Percentiles rank a stretch among this genome's conserved stretches.
Evolutionary conservation across 352 stramenopile genomes (phyloP).

Genomic region (Pythium utonaiense): DNA sequence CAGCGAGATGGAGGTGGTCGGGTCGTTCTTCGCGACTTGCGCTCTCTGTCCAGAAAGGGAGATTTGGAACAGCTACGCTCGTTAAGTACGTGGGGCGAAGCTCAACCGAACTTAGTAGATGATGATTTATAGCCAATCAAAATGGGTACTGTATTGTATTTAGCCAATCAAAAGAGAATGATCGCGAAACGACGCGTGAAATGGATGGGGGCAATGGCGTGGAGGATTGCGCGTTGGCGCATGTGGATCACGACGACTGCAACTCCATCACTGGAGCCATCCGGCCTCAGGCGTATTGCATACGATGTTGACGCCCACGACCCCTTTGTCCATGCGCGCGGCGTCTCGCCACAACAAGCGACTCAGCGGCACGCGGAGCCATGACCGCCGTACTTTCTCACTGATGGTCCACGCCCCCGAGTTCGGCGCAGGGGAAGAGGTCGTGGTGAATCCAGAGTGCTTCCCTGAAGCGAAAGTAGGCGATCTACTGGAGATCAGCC

Average conservation of each 20-base stretch:
- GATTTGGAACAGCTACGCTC: neutral
- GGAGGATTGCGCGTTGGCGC: too few relatives aligned
- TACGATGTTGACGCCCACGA: neutral
- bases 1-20: neutral
- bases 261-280: too few relatives aligned
- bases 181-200: too few relatives aligned
- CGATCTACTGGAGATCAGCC: slow-evolving; percentile 59
- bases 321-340: neutral
- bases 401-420: slow-evolving; percentile 73
- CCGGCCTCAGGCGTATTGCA: too few relatives aligned
- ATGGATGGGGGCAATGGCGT: too few relatives aligned
- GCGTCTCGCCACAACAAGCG: slow-evolving; percentile 27
- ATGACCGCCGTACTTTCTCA: slow-evolving; percentile 39
- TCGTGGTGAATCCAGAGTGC: slow-evolving; percentile 73
- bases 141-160: neutral
- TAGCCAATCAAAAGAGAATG: neutral
- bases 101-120: neutral
- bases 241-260: too few relatives aligned
- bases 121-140: neutral
- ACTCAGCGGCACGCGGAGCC: slow-evolving; percentile 22
- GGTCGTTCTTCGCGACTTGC: neutral
- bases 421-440: slow-evolving; percentile 58
- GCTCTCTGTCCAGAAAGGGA: neutral
- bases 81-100: neutral
- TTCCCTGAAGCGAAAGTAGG: slow-evolving; percentile 52